These are phyloP conservation scores for Ormosia emarginata DNA, from an alignment of 306 rosid species.

Conservation along the genomic window DNA sequence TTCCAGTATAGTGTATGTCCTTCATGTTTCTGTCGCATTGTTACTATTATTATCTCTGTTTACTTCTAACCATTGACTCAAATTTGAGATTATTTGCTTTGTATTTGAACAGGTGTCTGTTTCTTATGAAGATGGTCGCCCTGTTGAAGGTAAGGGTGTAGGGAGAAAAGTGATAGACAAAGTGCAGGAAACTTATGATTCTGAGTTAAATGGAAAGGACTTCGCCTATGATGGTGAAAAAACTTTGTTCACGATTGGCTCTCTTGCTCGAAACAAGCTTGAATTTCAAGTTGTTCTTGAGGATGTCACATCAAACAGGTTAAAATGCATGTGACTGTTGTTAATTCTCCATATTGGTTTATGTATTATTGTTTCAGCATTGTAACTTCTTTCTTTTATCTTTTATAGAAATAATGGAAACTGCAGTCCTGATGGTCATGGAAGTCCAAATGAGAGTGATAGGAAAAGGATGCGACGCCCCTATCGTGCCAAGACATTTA, in stretches of 20 bases:
- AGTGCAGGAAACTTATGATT: slow-evolving; percentile 72
- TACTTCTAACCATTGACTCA: not conserved
- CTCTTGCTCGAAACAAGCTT: slow-evolving; percentile 78
- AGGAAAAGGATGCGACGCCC: slow-evolving; percentile 71
- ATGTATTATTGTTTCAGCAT: not conserved
- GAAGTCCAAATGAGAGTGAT: slow-evolving; percentile 64
- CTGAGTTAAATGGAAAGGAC: slow-evolving; percentile 69
- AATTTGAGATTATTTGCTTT: not conserved
- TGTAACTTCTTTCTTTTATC: not conserved
- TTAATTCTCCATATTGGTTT: not conserved
- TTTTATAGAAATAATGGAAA: slow-evolving; percentile 60
- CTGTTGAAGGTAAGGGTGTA: slow-evolving; percentile 77
- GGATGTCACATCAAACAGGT: slow-evolving; percentile 65
- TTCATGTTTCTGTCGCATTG: not conserved
- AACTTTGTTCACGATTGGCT: slow-evolving; percentile 80
- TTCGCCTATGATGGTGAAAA: slow-evolving; percentile 95
- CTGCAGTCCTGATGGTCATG: slow-evolving; percentile 47
- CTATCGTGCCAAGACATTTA: slow-evolving; percentile 54
- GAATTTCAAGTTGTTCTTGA: slow-evolving; percentile 83
- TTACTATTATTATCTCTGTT: not conserved
- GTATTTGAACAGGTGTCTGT: slow-evolving; percentile 57
- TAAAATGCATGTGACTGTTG: not conserved
- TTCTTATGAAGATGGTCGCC: slow-evolving; percentile 83
- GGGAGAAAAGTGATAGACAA: slow-evolving; percentile 75
- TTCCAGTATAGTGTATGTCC: slow-evolving; percentile 81